Evolutionary conservation across 371 early-diverging fungal species (phyloP).

Genomic region (Phascolomyces articulosus): DNA sequence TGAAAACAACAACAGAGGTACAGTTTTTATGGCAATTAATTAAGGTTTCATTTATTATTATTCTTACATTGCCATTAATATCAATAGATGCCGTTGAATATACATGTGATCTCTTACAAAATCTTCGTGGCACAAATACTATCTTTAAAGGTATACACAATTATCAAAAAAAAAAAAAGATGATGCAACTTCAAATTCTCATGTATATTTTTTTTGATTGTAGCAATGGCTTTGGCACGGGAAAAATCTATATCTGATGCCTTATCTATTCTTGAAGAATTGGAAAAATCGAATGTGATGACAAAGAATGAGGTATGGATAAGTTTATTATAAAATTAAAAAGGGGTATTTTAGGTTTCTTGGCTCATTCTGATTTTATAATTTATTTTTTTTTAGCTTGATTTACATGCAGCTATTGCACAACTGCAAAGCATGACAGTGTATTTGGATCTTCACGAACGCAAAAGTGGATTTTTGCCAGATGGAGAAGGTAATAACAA

Average conservation of each 20-base stretch:
- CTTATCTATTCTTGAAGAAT: conserved; percentile 4
- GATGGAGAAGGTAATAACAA: conserved; percentile 5
- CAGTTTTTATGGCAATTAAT: neutral
- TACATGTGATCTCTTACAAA: conserved; percentile 20
- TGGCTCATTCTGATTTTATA: too few relatives aligned
- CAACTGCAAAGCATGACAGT: conserved; percentile 16
- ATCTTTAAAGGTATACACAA: conserved; percentile 35
- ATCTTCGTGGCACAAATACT: conserved; percentile 11
- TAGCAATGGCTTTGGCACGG: conserved; percentile 14
- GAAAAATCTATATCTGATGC: conserved; percentile 8
- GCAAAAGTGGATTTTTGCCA: neutral
- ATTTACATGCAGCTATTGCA: conserved; percentile 16
- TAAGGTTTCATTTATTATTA: neutral
- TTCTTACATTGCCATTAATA: neutral
- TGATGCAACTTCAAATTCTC: neutral
- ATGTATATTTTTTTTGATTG: neutral
- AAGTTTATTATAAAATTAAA: too few relatives aligned
- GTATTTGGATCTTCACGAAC: conserved; percentile 4
- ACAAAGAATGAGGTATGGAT: neutral
- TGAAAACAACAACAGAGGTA: neutral
- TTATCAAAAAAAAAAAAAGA: neutral
- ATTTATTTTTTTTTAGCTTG: neutral
- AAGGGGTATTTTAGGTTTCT: too few relatives aligned
- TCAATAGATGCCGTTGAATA: conserved; percentile 6
- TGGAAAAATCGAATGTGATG: conserved; percentile 3